phyloP scores from a whole-genome alignment of 345 rosid genomes.

The Pugionium dolabratum region DNA sequence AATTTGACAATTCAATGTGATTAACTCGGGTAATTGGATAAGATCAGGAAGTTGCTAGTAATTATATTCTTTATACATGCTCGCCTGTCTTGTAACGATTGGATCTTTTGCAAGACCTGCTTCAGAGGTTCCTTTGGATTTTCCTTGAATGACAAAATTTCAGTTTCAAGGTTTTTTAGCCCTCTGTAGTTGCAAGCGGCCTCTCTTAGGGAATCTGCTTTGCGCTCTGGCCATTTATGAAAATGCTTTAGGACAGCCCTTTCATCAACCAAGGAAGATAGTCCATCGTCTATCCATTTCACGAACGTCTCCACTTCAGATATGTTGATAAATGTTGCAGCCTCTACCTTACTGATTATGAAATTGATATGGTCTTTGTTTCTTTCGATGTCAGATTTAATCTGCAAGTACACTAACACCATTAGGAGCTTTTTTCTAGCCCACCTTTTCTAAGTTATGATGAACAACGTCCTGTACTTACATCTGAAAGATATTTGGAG shows the following conservation, averaged over 20 bases:
- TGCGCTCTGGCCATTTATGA: slow-evolving; percentile 87
- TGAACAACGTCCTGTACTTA: slow-evolving; percentile 47
- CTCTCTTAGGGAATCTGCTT: slow-evolving; percentile 85
- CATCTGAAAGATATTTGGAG: slow-evolving; percentile 81
- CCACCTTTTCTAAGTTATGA: background rate
- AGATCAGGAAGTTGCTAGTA: slow-evolving; percentile 22
- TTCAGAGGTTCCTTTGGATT: slow-evolving; percentile 56
- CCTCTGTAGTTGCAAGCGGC: slow-evolving; percentile 77
- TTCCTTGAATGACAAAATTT: slow-evolving; percentile 60
- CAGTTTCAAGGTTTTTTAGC: slow-evolving; percentile 59
- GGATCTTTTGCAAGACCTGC: slow-evolving; percentile 57
- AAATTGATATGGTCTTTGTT: slow-evolving; percentile 65
- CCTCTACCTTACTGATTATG: slow-evolving; percentile 74
- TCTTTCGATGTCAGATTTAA: slow-evolving; percentile 79
- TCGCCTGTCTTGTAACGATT: slow-evolving; percentile 95
- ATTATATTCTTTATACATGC: slow-evolving; percentile 56
- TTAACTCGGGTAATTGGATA: slow-evolving; percentile 29
- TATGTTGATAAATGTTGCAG: slow-evolving; percentile 59
- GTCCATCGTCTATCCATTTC: slow-evolving; percentile 79
- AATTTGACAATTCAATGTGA: slow-evolving; percentile 27
- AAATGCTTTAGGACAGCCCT: slow-evolving; percentile 96
- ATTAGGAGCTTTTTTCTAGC: slow-evolving; percentile 11
- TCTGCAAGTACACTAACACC: slow-evolving; percentile 47
- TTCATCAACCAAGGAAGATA: slow-evolving; percentile 84
- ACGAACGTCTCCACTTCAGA: slow-evolving; percentile 74